A percentile compares a stretch with the other conserved stretches of the same genome.
Evolutionary conservation across 192 early-diverging fungal species (phyloP).

Genomic region (Chytriomyces hyalinus): DNA sequence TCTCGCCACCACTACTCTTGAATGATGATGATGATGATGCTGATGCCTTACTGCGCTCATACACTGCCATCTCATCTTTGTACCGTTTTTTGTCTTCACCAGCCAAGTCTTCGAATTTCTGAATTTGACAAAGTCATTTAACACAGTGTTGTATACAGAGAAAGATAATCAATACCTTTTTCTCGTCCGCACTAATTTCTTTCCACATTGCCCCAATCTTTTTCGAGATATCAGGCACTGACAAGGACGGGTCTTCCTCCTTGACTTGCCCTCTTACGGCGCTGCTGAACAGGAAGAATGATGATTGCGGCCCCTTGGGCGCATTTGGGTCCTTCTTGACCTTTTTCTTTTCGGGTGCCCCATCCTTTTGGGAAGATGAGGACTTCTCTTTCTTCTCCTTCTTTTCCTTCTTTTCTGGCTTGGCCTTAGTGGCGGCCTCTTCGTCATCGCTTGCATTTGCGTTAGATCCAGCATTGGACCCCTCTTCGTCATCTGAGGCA

Average conservation of each 20-base stretch:
- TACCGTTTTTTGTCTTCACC: conserved; percentile 50
- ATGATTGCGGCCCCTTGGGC: conserved; percentile 83
- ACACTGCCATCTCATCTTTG: conserved; percentile 46
- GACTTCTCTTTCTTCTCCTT: conserved; percentile 26
- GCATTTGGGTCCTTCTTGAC: conserved; percentile 80
- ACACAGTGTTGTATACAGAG: too few relatives aligned
- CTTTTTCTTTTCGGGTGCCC: conserved; percentile 55
- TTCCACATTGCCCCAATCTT: conserved; percentile 78
- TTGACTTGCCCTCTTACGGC: conserved; percentile 74
- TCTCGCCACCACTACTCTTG: neutral
- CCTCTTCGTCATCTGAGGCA: conserved; percentile 30
- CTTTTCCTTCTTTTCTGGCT: conserved; percentile 29
- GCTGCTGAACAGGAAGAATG: conserved; percentile 86
- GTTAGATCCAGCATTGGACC: conserved; percentile 9
- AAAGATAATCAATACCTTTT: conserved; percentile 41
- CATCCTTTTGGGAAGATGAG: neutral
- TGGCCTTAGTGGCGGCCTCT: neutral
- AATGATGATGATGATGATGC: neutral
- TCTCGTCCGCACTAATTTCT: conserved; percentile 57
- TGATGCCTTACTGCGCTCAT: conserved; percentile 7
- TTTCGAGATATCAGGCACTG: conserved; percentile 64
- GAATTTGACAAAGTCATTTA: too few relatives aligned
- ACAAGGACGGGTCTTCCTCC: conserved; percentile 70
- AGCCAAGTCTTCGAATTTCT: conserved; percentile 53
- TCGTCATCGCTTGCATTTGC: conserved; percentile 25